Base-by-base conservation (phyloP, 352 stramenopile genomes). In the Phytophthora crassamura region DNA sequence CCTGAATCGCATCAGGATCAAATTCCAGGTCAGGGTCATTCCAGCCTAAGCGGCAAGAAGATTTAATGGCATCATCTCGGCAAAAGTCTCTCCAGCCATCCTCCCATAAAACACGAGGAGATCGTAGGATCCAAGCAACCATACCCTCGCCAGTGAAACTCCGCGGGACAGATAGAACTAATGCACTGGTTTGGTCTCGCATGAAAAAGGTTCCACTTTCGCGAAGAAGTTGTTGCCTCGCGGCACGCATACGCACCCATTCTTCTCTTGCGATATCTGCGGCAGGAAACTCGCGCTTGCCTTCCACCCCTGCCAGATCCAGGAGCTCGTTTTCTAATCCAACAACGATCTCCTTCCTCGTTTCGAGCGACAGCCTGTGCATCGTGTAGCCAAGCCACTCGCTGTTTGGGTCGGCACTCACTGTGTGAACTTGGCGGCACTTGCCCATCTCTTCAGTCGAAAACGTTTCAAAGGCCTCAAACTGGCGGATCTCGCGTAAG, bases 71-170 rank as follows among this genome's bases (percentile, higher is more conserved):
- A 2, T 63, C n/a, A 28, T 87, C 77, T 7, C 61, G 41, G 15
- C 74, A 86, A 40, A 89, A 89, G 6, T 85, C 75, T 5, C 28
- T 69, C 84, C 84, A 90, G 34, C 66, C 39, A 35, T 90, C 84
- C 20, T 80, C 46, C 76, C 78, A 89, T 1, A 92, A 54, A 4
- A 89, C 59, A 9, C 59, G 7, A 10, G 83, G 77, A 1, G 16
- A 45, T 7, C 80, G 74, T 10, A 75, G 47, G 16, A 92, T 85
- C 84, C 84, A 92, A 34, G 67, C 70, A 25, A 89, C 58, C 58
- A 92, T 86, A 2, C 81, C 84, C 56, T 88, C 74, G 5, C 84
- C 84, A 1, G 81, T 88, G 34, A 92, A 88, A 32, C 75, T 88
- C 7, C 63, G 74, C 11, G 78, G 64, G 7, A 82, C 57, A 2